These are phyloP conservation scores for Avena sativa DNA, from an alignment of 176 grass and related monocot genomes.

Conservation along the genomic window DNA sequence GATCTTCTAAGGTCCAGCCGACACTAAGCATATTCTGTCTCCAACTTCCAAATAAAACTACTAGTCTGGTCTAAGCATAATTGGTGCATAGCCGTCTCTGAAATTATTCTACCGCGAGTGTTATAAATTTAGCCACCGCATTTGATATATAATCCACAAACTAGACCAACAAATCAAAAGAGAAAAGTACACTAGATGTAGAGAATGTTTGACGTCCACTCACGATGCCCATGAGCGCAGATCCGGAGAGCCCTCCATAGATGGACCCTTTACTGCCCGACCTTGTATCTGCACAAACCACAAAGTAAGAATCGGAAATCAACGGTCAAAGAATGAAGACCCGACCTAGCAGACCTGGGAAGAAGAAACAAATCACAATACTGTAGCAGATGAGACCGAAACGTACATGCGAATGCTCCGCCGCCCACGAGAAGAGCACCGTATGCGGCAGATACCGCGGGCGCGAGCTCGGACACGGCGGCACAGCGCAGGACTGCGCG, in stretches of 20 bases:
- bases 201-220: slow-evolving; percentile 43
- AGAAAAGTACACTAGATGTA: neutral
- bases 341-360: neutral
- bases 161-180: slow-evolving; percentile 25
- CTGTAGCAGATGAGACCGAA: neutral
- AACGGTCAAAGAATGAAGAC: slow-evolving; percentile 43
- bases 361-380: neutral
- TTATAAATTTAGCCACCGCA: slow-evolving; percentile 8
- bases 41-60: slow-evolving; percentile 19
- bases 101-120: neutral
- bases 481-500: slow-evolving; percentile 44
- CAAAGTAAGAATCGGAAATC: slow-evolving; percentile 5
- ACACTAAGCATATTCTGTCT: slow-evolving; percentile 18
- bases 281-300: slow-evolving; percentile 65
- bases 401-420: slow-evolving; percentile 75
- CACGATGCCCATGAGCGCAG: slow-evolving; percentile 82
- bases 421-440: slow-evolving; percentile 80
- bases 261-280: slow-evolving; percentile 88
- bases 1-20: neutral
- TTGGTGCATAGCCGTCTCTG: neutral
- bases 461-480: slow-evolving; percentile 63
- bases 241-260: slow-evolving; percentile 74
- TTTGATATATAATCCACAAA: slow-evolving; percentile 18
- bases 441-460: slow-evolving; percentile 57
- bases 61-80: slow-evolving; percentile 10